Conservation (phyloP, 495 filamentous ascomycete species). For the Lichina pygmaea region DNA sequence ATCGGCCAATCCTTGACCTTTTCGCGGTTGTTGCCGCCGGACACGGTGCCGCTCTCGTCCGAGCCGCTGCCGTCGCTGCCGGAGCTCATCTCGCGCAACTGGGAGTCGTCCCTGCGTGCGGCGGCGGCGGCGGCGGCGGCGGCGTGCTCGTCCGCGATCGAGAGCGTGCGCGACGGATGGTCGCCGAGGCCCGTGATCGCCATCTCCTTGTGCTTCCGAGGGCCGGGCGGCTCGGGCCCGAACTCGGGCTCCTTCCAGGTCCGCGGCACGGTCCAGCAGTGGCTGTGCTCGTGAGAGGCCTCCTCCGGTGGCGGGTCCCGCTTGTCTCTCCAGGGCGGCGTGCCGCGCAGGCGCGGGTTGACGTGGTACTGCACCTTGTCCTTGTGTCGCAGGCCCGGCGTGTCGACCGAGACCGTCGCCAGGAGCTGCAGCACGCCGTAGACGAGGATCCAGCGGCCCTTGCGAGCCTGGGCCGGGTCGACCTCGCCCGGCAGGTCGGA, state of each 20-base stretch:
- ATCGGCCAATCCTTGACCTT: constrained; percentile 2
- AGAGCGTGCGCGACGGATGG: not conserved
- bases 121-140: not conserved
- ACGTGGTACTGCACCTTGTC: constrained; percentile 38
- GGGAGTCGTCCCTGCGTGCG: not conserved
- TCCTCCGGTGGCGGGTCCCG: constrained; percentile 12
- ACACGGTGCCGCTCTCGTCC: not conserved
- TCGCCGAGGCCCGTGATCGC: too few species aligned
- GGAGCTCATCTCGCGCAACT: not conserved
- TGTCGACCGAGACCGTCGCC: constrained; percentile 38
- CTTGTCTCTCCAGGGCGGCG: constrained; percentile 26
- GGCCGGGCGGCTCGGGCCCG: too few species aligned
- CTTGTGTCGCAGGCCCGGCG: constrained; percentile 27
- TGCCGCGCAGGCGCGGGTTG: constrained; percentile 26
- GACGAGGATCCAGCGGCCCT: constrained; percentile 45
- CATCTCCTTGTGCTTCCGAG: too few species aligned
- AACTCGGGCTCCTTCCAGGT: constrained; percentile 13
- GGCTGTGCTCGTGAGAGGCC: constrained; percentile 25
- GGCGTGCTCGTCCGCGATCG: not conserved
- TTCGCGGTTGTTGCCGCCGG: not conserved
- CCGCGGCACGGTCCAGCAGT: constrained; percentile 29
- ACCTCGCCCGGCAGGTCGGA: constrained; percentile 18
- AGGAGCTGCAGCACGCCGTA: constrained; percentile 47
- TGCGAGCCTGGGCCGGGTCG: constrained; percentile 29
- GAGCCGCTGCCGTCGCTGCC: not conserved